Conservation (phyloP, 192 early-diverging fungal species). For the Umbelopsis sp. region DNA sequence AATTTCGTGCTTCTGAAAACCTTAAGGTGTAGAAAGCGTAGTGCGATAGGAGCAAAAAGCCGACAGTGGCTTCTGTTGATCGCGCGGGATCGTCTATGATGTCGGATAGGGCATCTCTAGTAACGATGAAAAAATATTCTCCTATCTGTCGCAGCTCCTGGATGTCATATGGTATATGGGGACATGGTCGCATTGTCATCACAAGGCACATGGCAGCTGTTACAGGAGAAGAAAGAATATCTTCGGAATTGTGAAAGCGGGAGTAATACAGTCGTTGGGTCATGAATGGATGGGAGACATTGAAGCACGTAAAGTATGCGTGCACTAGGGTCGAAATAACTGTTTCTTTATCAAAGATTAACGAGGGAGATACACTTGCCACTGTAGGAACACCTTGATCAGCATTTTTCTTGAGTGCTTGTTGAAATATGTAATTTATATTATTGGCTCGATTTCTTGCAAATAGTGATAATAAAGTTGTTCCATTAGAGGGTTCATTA, state of each 20-base stretch:
- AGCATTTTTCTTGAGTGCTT: neutral
- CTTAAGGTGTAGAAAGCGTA: neutral
- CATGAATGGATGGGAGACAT: neutral
- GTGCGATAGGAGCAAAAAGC: neutral
- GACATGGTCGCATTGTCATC: neutral
- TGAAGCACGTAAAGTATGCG: neutral
- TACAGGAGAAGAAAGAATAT: neutral
- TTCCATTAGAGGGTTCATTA: neutral
- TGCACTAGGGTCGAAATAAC: neutral
- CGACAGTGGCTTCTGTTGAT: neutral
- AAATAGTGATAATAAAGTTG: neutral
- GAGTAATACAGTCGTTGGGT: neutral
- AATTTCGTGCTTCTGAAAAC: slow-evolving; percentile 1
- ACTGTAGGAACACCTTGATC: neutral
- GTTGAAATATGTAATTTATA: neutral
- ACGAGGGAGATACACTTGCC: neutral
- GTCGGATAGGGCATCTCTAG: neutral
- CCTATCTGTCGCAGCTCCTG: neutral
- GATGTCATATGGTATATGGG: neutral
- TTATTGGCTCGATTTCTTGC: neutral
- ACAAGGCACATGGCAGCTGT: neutral
- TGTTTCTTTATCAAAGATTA: neutral
- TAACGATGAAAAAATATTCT: neutral
- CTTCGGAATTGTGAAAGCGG: neutral
- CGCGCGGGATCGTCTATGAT: neutral